These are phyloP conservation scores for Trichoderma atroviride DNA, from an alignment of 2,329 filamentous ascomycete genomes.

Conservation along the genomic window DNA sequence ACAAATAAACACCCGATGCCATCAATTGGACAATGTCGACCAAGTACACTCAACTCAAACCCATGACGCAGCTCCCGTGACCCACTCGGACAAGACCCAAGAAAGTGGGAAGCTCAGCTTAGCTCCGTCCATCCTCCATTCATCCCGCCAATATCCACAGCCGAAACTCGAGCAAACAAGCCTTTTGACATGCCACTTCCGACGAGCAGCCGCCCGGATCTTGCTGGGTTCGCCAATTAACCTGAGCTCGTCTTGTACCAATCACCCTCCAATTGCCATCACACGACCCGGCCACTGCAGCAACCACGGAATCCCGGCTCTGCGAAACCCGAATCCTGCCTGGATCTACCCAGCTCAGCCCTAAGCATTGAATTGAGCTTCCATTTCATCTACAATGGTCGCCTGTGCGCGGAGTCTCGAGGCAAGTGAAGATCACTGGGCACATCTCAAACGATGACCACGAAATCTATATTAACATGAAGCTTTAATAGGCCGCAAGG, in stretches of 20 bases:
- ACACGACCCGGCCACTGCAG: neutral
- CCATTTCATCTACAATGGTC: conserved; percentile 8
- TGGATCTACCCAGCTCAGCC: neutral
- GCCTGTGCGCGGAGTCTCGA: conserved; percentile 12
- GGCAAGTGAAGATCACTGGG: neutral
- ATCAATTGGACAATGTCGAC: neutral
- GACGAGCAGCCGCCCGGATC: conserved; percentile 2
- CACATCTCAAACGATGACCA: neutral
- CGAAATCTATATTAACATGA: neutral
- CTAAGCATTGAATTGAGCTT: neutral
- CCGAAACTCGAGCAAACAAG: conserved; percentile 17
- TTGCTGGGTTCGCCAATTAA: conserved; percentile 5
- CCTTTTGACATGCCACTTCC: conserved; percentile 16
- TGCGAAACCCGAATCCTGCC: neutral
- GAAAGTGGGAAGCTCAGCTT: conserved; percentile 22
- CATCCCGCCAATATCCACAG: conserved; percentile 10
- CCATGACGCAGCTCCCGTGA: neutral
- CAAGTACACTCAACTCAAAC: neutral
- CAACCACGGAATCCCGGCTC: neutral
- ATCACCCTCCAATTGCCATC: neutral
- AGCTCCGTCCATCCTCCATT: conserved; percentile 1
- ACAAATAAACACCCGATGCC: neutral
- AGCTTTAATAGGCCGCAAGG: conserved; percentile 28
- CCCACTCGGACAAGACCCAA: neutral
- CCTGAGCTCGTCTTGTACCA: neutral